Evolutionary conservation across 768 basidiomycete genomes (phyloP), one percentile per base, ranked within the genome.

Genomic region (Kwoniella bestiolae): DNA sequence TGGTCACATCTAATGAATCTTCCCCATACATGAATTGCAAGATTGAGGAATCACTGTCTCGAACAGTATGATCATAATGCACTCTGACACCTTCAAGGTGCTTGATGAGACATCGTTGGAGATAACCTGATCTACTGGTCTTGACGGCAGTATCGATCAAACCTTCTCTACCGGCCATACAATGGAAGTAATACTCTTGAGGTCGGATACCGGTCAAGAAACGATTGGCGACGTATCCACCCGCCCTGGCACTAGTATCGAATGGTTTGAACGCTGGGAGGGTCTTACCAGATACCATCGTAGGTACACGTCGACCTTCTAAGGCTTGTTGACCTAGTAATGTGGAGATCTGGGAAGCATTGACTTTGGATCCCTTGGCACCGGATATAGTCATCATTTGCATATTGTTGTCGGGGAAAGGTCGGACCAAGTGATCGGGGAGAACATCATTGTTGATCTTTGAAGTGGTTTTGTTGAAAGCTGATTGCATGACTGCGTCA

Each of bases 131-230:
- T 60, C 96, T 93, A 68, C 91, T 92, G 3, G 96, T 99, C 84
- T 99, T 99, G 80, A 99, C 95, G 38, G 96, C 96, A 5, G 96
- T 99, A 77, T 99, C 96, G 76, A 99, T 99, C 41, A 99, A 86
- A 77, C 96, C 96, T 84, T 99, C 96, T 72, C 96, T 88, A 57
- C 96, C 96, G 63, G 96, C 96, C 96, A 99, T 99, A 79, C 96
- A 98, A 83, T 99, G 96, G 86, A 99, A 99, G 84, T 96, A 99
- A 83, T 97, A 99, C 81, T 99, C 96, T 79, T 99, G 96, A 0
- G 96, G 96, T 73, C 90, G 91, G 80, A 99, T 88, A 60, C 96
- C 96, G 6, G 96, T 98, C 84, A 99, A 86, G 86, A 99, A 99
- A 35, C 96, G 92, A 80, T 95, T 96, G 14, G 92, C 94, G 50